Conservation (phyloP, 1,284 basidiomycete genomes). For the Trametes hirsuta region DNA sequence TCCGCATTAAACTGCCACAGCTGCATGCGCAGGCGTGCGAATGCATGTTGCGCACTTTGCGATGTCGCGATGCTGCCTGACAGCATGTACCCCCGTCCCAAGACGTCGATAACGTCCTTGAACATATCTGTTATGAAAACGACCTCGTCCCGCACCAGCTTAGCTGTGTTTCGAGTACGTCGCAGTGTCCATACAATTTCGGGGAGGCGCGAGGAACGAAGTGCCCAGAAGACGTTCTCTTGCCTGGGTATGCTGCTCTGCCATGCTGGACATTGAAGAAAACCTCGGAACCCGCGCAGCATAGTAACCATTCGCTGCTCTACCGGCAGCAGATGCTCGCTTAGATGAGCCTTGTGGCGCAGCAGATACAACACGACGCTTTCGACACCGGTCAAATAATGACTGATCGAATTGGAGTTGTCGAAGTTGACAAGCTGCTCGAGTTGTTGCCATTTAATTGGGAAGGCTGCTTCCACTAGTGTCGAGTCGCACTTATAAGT, state of each 20-base stretch:
- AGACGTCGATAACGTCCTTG: not conserved
- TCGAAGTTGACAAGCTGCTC: constrained; percentile 17
- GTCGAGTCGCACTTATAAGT: too few relatives aligned
- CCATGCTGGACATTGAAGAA: constrained; percentile 8
- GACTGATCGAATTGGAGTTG: constrained; percentile 10
- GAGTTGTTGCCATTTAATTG: not conserved
- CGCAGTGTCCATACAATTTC: not conserved
- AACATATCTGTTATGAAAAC: not conserved
- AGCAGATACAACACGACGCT: constrained; percentile 15
- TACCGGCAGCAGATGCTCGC: not conserved
- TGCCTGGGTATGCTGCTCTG: not conserved
- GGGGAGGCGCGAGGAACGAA: constrained; percentile 10
- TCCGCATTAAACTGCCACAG: too few relatives aligned
- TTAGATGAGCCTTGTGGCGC: not conserved
- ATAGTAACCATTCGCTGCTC: not conserved
- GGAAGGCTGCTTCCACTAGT: constrained; percentile 16
- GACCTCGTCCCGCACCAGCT: not conserved
- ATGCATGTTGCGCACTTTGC: too few relatives aligned
- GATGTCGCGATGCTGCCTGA: too few relatives aligned
- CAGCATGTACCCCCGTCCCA: not conserved
- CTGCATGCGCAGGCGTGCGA: too few relatives aligned
- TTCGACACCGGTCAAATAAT: constrained; percentile 16
- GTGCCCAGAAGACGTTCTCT: constrained; percentile 10
- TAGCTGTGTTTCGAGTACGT: not conserved
- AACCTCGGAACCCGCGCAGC: not conserved